Evolutionary conservation across 306 rosid genomes (phyloP), one percentile per base, ranked within the genome.

Genomic region (Vigna nakashimae): DNA sequence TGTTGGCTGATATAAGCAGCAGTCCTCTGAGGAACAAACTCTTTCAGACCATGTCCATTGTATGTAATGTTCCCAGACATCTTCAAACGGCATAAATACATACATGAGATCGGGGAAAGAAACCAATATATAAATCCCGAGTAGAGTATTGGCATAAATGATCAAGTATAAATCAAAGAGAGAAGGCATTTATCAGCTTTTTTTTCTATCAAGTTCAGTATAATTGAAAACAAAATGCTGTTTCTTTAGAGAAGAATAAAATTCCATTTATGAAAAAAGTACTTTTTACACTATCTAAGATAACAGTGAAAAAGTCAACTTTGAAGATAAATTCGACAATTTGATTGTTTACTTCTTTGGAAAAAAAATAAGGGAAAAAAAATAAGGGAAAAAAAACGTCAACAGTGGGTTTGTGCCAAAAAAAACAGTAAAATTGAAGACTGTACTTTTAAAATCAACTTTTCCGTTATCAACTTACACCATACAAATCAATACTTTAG

Each of bases 1-100:
- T 90, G 97, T 87, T 91, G 96, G 59, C 96, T 92, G 74, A 94
- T 93, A 82, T 89, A 94, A 68, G 97, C 96, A 68, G 98, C 45
- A 57, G 98, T 94, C 82, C 97, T 87, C 89, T 94, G 98, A 58
- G 98, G 94, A 79, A 94, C 94, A 78, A 94, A 94, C 86, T 94
- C 98, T 4, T 85, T 86, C 73, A 94, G 80, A 13, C 83, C 76
- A 80, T 92, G 97, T 63, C 98, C 98, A 58, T 94, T 94, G 78
- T 92, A 96, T 46, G 93, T 93, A 72, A 90, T 80, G 73, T 71
- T 84, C 74, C 99, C 99, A 78, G 96, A 88, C 85, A 79, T 81
- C 99, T 96, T 85, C 87, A 56, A 80, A 67, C 18, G 71, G 51
- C 71, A 60, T 46, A 75, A 45, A 43, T 66, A 79, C 50, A 65